Evolutionary conservation across 2,329 filamentous ascomycete species (phyloP).

Genomic region (Cercospora berteroae): DNA sequence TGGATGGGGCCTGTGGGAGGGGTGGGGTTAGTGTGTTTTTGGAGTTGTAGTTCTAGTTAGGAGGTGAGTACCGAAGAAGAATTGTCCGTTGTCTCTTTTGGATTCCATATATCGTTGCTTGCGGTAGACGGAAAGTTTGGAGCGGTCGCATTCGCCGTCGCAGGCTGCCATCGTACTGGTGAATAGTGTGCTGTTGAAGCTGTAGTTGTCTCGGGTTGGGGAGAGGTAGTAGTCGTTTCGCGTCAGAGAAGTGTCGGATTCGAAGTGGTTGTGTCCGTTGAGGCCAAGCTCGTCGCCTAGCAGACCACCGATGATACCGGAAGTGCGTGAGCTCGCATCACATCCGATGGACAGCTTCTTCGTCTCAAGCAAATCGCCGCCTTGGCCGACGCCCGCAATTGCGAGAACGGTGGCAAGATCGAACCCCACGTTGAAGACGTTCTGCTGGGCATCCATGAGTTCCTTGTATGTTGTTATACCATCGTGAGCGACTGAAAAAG

Average conservation of each 20-base stretch:
- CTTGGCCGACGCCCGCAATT: background rate
- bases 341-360: background rate
- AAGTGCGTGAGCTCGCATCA: background rate
- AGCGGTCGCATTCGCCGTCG: background rate
- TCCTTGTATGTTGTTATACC: background rate
- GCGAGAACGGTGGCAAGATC: background rate
- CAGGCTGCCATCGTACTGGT: background rate
- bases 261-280: background rate
- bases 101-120: background rate
- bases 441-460: background rate
- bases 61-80: background rate
- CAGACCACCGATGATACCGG: background rate
- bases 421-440: background rate
- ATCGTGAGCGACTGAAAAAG: background rate
- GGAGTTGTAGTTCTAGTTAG: too few relatives aligned
- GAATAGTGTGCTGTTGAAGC: background rate
- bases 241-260: background rate
- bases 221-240: background rate
- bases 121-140: background rate
- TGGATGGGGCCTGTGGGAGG: background rate
- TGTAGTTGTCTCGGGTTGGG: background rate
- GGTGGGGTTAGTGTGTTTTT: background rate
- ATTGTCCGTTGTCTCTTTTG: background rate
- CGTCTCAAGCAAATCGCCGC: background rate
- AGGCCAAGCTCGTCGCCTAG: background rate